These are phyloP conservation scores for Eudorina sp. DNA, from an alignment of 139 green algal genomes.

Conservation along the genomic window DNA sequence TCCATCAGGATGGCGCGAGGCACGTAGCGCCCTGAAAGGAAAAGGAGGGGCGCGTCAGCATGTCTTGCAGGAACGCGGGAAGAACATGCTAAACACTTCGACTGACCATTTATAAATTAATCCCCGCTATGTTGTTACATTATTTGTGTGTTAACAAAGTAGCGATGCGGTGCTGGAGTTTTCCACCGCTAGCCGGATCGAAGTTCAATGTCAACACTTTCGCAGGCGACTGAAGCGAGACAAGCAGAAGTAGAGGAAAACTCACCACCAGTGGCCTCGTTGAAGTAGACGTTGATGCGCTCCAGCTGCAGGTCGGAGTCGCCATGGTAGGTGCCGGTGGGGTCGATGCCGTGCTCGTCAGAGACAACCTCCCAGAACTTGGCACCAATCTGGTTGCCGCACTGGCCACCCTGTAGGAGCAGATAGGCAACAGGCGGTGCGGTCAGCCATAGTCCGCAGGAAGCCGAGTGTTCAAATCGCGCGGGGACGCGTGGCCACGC, in stretches of 20 bases:
- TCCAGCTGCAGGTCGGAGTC: constrained; percentile 96
- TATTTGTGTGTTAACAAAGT: too few relatives aligned
- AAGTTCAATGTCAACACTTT: neutral
- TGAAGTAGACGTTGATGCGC: constrained; percentile 98
- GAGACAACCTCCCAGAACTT: constrained; percentile 96
- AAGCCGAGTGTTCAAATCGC: neutral
- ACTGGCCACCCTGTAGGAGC: constrained; percentile 87
- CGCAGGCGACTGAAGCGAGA: neutral
- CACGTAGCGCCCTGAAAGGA: constrained; percentile 87
- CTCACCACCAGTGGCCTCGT: constrained; percentile 67
- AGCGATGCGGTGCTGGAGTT: too few relatives aligned
- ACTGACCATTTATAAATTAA: neutral
- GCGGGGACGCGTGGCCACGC: neutral
- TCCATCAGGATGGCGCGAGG: constrained; percentile 96
- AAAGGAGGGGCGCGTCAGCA: neutral
- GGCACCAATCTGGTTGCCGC: constrained; percentile 98
- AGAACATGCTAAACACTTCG: too few relatives aligned
- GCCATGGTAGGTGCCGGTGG: constrained; percentile 89
- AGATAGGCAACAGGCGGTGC: neutral
- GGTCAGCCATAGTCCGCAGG: too few relatives aligned
- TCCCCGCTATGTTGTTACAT: too few relatives aligned
- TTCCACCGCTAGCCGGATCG: too few relatives aligned
- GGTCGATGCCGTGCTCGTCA: constrained; percentile 91
- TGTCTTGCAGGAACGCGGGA: neutral
- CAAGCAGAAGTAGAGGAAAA: neutral